phyloP scores from a whole-genome alignment of 352 stramenopile species.

The Pythium insidiosum region DNA sequence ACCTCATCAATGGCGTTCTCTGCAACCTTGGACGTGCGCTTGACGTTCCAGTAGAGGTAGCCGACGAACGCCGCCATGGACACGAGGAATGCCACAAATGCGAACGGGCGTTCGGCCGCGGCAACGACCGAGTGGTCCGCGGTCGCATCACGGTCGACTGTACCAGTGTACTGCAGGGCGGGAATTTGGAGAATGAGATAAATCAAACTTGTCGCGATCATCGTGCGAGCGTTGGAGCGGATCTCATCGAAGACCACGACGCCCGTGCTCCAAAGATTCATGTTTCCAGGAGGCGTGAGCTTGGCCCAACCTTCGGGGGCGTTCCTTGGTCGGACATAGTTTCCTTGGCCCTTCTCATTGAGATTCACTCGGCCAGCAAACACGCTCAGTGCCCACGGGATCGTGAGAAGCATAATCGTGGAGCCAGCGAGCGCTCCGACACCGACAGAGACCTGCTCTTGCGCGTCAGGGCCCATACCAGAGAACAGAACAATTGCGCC shows the following conservation, averaged over 20 bases:
- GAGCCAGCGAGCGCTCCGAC: conserved; percentile 97
- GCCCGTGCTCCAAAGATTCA: conserved; percentile 53
- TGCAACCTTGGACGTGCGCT: conserved; percentile 61
- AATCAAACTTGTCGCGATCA: conserved; percentile 90
- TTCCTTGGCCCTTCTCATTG: conserved; percentile 74
- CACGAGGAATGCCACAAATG: conserved; percentile 82
- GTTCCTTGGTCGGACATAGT: conserved; percentile 77
- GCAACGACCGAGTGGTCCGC: conserved; percentile 67
- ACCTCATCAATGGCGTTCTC: conserved; percentile 65
- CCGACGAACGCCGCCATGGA: conserved; percentile 86
- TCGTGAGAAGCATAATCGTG: conserved; percentile 99
- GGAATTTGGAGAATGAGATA: conserved; percentile 95
- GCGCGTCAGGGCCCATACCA: conserved; percentile 89
- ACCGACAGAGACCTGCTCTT: conserved; percentile 94
- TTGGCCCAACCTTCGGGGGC: conserved; percentile 73
- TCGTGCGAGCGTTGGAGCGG: conserved; percentile 83
- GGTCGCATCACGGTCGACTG: conserved; percentile 38
- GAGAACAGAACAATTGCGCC: conserved; percentile 97
- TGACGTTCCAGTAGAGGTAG: conserved; percentile 91
- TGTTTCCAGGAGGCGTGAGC: conserved; percentile 73
- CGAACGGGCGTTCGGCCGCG: conserved; percentile 83
- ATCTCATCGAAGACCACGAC: conserved; percentile 86
- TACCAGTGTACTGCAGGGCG: conserved; percentile 86
- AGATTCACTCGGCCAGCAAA: conserved; percentile 94
- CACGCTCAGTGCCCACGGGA: conserved; percentile 93